These are phyloP conservation scores for Penicillium argentinense DNA, from an alignment of 495 filamentous ascomycete genomes.

Conservation along the genomic window DNA sequence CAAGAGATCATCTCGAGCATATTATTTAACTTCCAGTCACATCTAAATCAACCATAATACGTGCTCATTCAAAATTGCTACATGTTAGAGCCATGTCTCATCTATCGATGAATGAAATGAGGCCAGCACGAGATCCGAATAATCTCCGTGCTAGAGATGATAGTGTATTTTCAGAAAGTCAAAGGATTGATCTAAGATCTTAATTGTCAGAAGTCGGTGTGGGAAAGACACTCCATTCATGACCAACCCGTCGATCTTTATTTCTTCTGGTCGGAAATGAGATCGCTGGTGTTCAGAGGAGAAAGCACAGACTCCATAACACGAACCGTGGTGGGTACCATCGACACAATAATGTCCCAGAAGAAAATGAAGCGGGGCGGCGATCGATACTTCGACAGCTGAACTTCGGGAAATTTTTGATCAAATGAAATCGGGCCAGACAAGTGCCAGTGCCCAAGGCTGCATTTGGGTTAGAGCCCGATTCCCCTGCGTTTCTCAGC, in stretches of 20 bases:
- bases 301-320: slow-evolving; percentile 1
- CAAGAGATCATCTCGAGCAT: not conserved
- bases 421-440: not conserved
- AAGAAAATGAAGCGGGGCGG: not conserved
- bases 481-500: no score
- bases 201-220: slow-evolving; percentile 1
- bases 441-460: not conserved
- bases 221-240: slow-evolving; percentile 2
- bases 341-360: not conserved
- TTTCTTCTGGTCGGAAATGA: not conserved
- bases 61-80: slow-evolving; percentile 1
- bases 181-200: slow-evolving; percentile 1
- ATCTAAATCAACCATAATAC: not conserved
- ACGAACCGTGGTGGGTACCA: not conserved
- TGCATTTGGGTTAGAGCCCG: no score
- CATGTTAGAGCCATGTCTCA: not conserved
- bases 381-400: slow-evolving; percentile 1
- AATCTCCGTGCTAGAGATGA: not conserved
- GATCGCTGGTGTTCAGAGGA: slow-evolving; percentile 1
- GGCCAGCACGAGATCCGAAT: slow-evolving; percentile 1
- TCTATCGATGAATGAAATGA: slow-evolving; percentile 2
- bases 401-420: slow-evolving; percentile 1
- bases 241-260: not conserved
- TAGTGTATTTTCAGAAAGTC: slow-evolving; percentile 4
- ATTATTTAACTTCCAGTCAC: not conserved